Conservation (phyloP, 2,329 filamentous ascomycete species). For the Leptodontidium sp. region DNA sequence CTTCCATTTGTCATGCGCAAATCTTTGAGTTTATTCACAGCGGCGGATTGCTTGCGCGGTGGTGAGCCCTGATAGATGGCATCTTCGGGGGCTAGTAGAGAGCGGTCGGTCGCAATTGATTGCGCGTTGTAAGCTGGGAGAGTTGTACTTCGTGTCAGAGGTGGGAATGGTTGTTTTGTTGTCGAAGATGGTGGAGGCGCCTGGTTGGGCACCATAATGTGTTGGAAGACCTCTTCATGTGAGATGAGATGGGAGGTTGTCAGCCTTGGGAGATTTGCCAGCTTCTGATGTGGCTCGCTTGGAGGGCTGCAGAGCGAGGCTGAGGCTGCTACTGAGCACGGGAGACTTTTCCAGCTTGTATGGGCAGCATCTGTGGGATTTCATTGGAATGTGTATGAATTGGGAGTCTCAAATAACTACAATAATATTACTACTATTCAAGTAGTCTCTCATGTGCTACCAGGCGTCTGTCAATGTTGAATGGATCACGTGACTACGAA, state of each 20-base stretch:
- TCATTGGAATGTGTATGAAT: no score
- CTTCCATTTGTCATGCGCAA: conserved; percentile 44
- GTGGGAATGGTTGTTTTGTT: conserved; percentile 34
- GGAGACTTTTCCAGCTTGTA: not conserved
- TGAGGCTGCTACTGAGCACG: not conserved
- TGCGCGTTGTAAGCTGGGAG: conserved; percentile 32
- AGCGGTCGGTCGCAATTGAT: conserved; percentile 57
- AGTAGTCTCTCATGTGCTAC: no score
- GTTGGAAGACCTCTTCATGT: conserved; percentile 33
- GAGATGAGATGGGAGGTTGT: conserved; percentile 20
- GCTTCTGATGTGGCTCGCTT: conserved; percentile 6
- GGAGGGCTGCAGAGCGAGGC: not conserved
- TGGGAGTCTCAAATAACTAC: no score
- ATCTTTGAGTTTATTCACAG: conserved; percentile 52
- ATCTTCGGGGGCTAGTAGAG: conserved; percentile 83
- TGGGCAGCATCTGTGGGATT: no score
- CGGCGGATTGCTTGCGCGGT: conserved; percentile 57
- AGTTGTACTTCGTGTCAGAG: conserved; percentile 41
- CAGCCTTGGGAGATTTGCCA: conserved; percentile 26
- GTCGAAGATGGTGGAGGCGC: conserved; percentile 36
- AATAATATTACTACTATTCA: no score
- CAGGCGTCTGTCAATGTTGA: no score
- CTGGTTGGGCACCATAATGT: conserved; percentile 45
- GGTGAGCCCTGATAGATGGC: conserved; percentile 73
- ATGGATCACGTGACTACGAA: no score